Base-by-base conservation (phyloP, 106 monocot genomes). In the Dactylorhiza incarnata region DNA sequence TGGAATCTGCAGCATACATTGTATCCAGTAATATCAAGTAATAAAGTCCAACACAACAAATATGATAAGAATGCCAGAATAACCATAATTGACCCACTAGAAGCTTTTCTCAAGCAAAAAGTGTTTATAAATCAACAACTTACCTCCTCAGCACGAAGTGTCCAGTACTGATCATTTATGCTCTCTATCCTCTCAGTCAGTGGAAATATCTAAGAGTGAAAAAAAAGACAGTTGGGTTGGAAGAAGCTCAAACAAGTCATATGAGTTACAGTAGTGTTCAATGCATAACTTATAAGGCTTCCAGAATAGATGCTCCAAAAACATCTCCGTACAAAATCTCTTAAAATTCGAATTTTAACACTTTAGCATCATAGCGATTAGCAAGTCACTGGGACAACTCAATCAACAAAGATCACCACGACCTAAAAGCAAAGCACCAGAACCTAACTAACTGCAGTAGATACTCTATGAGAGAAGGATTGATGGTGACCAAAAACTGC, bases 101-200 rank as follows among this genome's bases (percentile, higher is more conserved):
- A 55, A 16, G 13, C 29, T 29, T 25, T 17, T 37, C 24, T 54
- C 7, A 55, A 74, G 74, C 16, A 55, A 48, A 43, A 20, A 45
- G n/a, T 17, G 24, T 13, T 4, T 29, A 81, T 24, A 68, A 68
- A 2, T 23, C 65, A 65, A 5, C 10, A 19, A 71, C 22, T 65
- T 79, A 84, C 91, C 87, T 91, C 91, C 71, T 91, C 91, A 23
- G 91, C 91, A 48, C 91, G 88, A 69, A 91, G 78, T 26, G 91
- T 91, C 91, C 91, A 88, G 76, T 91, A 91, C 29, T 91, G 91
- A 80, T 91, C 88, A 78, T 91, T 91, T 77, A 91, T 91, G 48
- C 86, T 91, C 47, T 91, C 88, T 62, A 91, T 91, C 82, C 86
- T 88, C 76, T 91, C 91, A 75, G 48, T 81, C 6, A 78, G 70